These are phyloP conservation scores for Ceratocystis papillata DNA, from an alignment of 2,329 filamentous ascomycete genomes.

Conservation along the genomic window DNA sequence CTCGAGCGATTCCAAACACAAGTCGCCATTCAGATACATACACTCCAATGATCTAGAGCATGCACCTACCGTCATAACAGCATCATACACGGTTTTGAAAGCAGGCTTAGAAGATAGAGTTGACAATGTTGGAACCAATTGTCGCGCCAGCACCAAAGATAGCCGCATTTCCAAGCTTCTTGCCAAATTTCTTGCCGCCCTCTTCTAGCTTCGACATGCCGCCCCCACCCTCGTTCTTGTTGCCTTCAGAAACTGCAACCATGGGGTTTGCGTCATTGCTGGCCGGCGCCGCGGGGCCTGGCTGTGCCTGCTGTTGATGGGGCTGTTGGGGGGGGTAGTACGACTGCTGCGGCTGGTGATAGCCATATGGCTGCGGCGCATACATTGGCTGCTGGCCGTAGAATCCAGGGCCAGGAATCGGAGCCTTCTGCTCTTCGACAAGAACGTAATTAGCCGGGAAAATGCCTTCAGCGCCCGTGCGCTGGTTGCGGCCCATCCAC, in stretches of 20 bases:
- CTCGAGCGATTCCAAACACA: neutral
- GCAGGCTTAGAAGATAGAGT: slow-evolving; percentile 65
- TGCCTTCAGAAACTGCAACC: slow-evolving; percentile 57
- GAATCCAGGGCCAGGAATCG: slow-evolving; percentile 29
- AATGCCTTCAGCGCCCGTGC: slow-evolving; percentile 77
- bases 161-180: slow-evolving; percentile 69
- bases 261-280: slow-evolving; percentile 61
- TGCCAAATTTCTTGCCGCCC: slow-evolving; percentile 88
- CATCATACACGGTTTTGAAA: no score
- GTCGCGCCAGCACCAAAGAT: slow-evolving; percentile 91
- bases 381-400: slow-evolving; percentile 18
- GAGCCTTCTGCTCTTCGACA: slow-evolving; percentile 53
- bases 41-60: neutral
- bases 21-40: neutral
- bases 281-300: slow-evolving; percentile 27
- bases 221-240: slow-evolving; percentile 31
- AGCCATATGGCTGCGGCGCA: slow-evolving; percentile 31
- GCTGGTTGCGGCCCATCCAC: slow-evolving; percentile 83
- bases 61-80: neutral
- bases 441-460: slow-evolving; percentile 84
- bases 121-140: slow-evolving; percentile 80
- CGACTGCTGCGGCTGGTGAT: slow-evolving; percentile 29
- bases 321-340: slow-evolving; percentile 1
- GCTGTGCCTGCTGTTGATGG: slow-evolving; percentile 30
- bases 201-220: slow-evolving; percentile 49